Evolutionary conservation across 352 stramenopile genomes (phyloP).

Genomic region (Pythium utonaiense): DNA sequence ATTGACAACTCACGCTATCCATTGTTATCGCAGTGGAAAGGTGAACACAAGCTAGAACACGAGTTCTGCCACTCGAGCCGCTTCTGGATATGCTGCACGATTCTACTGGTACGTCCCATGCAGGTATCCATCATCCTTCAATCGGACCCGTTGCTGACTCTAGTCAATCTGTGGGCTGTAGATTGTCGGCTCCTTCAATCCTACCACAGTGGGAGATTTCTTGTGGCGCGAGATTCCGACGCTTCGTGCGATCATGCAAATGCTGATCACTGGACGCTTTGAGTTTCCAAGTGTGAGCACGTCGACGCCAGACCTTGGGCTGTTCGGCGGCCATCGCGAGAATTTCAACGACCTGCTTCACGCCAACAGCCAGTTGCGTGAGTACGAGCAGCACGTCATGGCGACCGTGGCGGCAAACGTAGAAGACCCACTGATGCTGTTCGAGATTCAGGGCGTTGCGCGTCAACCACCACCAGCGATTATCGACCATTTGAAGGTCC

Average conservation of each 20-base stretch:
- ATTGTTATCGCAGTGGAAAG: constrained; percentile 38
- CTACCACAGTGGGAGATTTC: constrained; percentile 68
- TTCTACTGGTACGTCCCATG: constrained; percentile 62
- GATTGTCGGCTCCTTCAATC: constrained; percentile 56
- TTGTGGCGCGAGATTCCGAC: constrained; percentile 76
- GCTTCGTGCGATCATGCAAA: constrained; percentile 79
- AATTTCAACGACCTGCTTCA: constrained; percentile 53
- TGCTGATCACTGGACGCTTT: constrained; percentile 79
- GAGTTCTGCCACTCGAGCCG: constrained; percentile 75
- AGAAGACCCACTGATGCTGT: constrained; percentile 70
- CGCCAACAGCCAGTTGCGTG: constrained; percentile 54
- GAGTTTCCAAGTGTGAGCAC: constrained; percentile 56
- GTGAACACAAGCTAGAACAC: constrained; percentile 58
- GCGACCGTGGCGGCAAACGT: constrained; percentile 34
- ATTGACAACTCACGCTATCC: constrained; percentile 7
- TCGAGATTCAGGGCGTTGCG: constrained; percentile 61
- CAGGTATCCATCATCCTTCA: not conserved
- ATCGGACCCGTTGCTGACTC: not conserved
- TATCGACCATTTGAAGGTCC: constrained; percentile 63
- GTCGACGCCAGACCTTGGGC: constrained; percentile 36
- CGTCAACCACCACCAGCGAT: constrained; percentile 67
- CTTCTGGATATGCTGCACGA: constrained; percentile 83
- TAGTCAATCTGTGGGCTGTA: constrained; percentile 23
- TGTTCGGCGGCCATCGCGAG: constrained; percentile 59
- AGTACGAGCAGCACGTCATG: constrained; percentile 76